These are phyloP conservation scores for Xeromyces bisporus DNA, from an alignment of 495 filamentous ascomycete species.

Conservation along the genomic window DNA sequence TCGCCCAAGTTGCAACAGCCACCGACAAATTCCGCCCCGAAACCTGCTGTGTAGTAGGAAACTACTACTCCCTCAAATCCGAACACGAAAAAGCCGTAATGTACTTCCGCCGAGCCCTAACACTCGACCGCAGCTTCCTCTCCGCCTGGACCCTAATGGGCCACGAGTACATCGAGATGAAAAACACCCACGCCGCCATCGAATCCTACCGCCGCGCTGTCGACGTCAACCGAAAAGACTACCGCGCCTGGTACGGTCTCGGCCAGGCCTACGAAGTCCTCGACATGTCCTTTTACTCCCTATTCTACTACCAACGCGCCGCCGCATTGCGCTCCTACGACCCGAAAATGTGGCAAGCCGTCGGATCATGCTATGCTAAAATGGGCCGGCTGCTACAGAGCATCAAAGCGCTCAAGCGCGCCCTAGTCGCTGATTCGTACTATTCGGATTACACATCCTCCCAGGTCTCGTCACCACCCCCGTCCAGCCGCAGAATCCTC, in stretches of 20 bases:
- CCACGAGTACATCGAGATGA: constrained; percentile 97
- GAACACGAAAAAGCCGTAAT: constrained; percentile 96
- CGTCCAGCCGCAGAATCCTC: constrained; percentile 47
- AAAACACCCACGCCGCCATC: constrained; percentile 96
- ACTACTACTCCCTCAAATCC: constrained; percentile 87
- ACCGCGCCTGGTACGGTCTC: constrained; percentile 95
- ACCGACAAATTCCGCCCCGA: constrained; percentile 95
- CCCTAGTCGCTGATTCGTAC: constrained; percentile 66
- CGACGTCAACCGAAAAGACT: constrained; percentile 90
- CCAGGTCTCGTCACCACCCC: constrained; percentile 9
- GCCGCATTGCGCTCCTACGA: constrained; percentile 83
- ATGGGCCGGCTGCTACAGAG: constrained; percentile 69
- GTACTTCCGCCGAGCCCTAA: constrained; percentile 94
- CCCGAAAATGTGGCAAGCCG: constrained; percentile 96
- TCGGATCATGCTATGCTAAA: constrained; percentile 76
- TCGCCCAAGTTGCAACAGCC: constrained; percentile 74
- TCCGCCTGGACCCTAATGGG: constrained; percentile 99
- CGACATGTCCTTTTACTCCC: constrained; percentile 90
- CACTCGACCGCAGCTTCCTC: constrained; percentile 76
- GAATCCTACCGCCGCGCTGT: constrained; percentile 94
- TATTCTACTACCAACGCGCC: constrained; percentile 96
- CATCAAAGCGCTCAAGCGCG: constrained; percentile 88
- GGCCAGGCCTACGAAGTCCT: constrained; percentile 96
- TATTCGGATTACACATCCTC: constrained; percentile 40
- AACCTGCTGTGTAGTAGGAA: constrained; percentile 91